Conservation (phyloP, 257 asterid species). For the Nicotiana benthamiana region DNA sequence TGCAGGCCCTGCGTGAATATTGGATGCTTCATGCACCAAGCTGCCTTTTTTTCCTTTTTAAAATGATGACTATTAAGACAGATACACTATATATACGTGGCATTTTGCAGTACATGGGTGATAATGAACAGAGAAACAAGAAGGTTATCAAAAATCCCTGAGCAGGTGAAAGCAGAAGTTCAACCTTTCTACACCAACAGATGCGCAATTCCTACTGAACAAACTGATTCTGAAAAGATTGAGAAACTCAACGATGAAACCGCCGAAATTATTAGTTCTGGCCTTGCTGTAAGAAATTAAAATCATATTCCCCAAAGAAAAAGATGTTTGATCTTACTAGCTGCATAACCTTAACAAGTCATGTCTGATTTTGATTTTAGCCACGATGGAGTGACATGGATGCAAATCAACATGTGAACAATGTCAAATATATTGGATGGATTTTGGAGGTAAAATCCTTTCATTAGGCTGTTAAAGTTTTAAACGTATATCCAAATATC, state of each 20-base stretch:
- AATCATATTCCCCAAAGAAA: background rate
- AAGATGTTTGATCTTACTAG: background rate
- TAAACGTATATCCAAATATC: background rate
- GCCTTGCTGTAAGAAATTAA: constrained; percentile 51
- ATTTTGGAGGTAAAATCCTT: constrained; percentile 53
- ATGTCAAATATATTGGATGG: constrained; percentile 91
- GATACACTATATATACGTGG: background rate
- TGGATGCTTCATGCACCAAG: too few relatives aligned
- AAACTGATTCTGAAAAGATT: constrained; percentile 43
- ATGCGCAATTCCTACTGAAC: constrained; percentile 35
- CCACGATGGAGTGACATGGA: constrained; percentile 97
- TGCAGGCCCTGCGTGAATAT: too few relatives aligned
- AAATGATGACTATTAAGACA: background rate
- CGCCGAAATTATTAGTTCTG: constrained; percentile 44
- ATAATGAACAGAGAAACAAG: constrained; percentile 86
- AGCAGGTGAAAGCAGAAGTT: constrained; percentile 61
- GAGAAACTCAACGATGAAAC: constrained; percentile 56
- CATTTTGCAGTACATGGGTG: constrained; percentile 65
- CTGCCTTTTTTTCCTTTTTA: background rate
- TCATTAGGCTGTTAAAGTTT: background rate
- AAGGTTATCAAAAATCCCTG: constrained; percentile 70
- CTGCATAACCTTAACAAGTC: background rate
- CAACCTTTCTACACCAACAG: constrained; percentile 58
- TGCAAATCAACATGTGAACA: constrained; percentile 83
- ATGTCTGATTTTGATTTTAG: constrained; percentile 21